Evolutionary conservation across 2,329 filamentous ascomycete genomes (phyloP), one percentile per base, ranked within the genome.

Genomic region (Pleurostoma richardsiae): DNA sequence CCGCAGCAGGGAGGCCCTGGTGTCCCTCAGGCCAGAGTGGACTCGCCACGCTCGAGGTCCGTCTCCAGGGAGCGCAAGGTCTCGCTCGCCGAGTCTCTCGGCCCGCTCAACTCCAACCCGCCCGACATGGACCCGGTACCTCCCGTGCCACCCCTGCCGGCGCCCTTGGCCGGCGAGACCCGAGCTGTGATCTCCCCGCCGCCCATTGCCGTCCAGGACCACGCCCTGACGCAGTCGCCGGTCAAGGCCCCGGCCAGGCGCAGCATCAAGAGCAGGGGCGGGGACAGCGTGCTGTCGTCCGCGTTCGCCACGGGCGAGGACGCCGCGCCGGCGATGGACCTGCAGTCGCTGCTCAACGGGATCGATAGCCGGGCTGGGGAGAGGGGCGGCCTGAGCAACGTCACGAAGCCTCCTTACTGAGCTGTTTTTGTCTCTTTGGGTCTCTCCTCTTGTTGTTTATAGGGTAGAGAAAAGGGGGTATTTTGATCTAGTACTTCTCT

Each of bases 91-190:
- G 45, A 40, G 2, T 52, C 50, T 4, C 45, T 52, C 4, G 70
- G 71, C 1, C 72, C 71, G 3, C 57, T 74, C 39, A 67, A 60
- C 40, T 72, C 71, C n/a, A 70, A 75, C 49, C 68, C 70, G 19
- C 59, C 65, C 6, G 55, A 58, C 30, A 61, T 65, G 31, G 66
- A 71, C 6, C 56, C 59, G 0, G 75, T 81, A 6, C 79, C 79
- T 4, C 79, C 79, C 0, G 78, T 82, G 10, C 79, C 79, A 5
- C 77, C 77, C 1, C 59, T 82, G 51, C 79, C 77, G 10, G 56
- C 57, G 3, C 54, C 53, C 1, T 43, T 65, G 5, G 52, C 56
- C 29, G 52, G 56, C 8, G 50, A 53, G 27, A 40, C 52, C 27
- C 19, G 19, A 19, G 19, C 19, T 19, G 19, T 19, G 19, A 19